A percentile compares a stretch with the other conserved stretches of the same genome.
Conservation (phyloP, 306 rosid species). For the Trichosanthes cucumerina region DNA sequence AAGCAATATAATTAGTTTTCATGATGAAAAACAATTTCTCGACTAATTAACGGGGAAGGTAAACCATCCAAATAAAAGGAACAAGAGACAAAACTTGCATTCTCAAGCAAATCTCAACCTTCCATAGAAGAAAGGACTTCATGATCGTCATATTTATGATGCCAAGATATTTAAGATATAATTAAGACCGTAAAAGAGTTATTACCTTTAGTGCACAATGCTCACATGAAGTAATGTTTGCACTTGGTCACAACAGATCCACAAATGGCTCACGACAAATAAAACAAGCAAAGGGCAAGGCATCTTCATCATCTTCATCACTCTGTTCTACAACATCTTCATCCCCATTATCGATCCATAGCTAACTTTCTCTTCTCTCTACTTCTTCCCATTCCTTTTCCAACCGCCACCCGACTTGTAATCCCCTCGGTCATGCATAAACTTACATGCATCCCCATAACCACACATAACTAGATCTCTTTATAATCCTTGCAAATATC, state of each 20-base stretch:
- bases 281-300: slow-evolving; percentile 73
- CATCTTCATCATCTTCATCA: slow-evolving; percentile 28
- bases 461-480: slow-evolving; percentile 84
- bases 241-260: slow-evolving; percentile 71
- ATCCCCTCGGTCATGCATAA: slow-evolving; percentile 96
- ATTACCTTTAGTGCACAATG: slow-evolving; percentile 76
- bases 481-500: slow-evolving; percentile 86
- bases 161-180: background rate
- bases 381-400: slow-evolving; percentile 92
- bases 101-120: background rate
- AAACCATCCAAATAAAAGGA: background rate
- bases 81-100: background rate
- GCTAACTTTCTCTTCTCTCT: slow-evolving; percentile 74
- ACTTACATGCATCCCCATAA: slow-evolving; percentile 73
- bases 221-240: slow-evolving; percentile 79
- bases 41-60: background rate
- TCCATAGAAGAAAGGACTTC: background rate
- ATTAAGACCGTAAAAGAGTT: background rate
- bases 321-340: slow-evolving; percentile 28
- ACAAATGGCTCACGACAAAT: slow-evolving; percentile 73
- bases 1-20: background rate
- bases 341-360: slow-evolving; percentile 27
- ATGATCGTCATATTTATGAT: background rate
- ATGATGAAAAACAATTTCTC: background rate
- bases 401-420: slow-evolving; percentile 92